Base-by-base conservation (phyloP, 2,329 filamentous ascomycete species). In the Calonectria montana region DNA sequence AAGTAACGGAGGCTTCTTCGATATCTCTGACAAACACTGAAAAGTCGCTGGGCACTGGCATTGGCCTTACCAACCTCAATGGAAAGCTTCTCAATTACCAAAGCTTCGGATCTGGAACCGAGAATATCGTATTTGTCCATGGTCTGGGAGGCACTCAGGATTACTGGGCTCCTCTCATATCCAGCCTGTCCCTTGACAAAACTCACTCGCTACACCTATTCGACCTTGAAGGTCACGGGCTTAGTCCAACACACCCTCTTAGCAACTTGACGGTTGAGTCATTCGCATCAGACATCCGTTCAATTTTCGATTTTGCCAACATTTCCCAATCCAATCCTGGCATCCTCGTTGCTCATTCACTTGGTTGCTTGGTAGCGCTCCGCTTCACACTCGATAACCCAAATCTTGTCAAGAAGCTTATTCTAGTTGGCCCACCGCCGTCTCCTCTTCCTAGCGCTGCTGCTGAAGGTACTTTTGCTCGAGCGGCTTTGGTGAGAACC, bases 211-310 rank as follows among this genome's bases (percentile, higher is more conserved):
- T 84, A 13, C 84, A 88, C 71, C 76, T 88, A 0, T 86, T 86
- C 67, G 89, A 91, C 72, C 80, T 91, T 2, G 89, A 91, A 78
- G 89, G 89, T 3, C 88, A 90, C 70, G 89, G 89, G 0, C 81
- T 88, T 4, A 88, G 87, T 1, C 88, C 88, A 0, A 89, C 88
- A 0, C 84, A 83, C 8, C 84, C 88, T 0, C 78, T 84, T 2
- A 85, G 82, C 59, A 74, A 72, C 1, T 66, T 88, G 10, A 84
- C 80, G 8, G 84, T 91, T 41, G 75, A 79, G 0, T 86, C 84
- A 0, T 84, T 87, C 50, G 84, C 85, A 0, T 69, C 71, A 0
- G 87, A 89, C 67, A 75, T 89, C 1, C 67, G 77, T 5, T 80
- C 79, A 1, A 48, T 89, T 1, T 83, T 86, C 67, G 63, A 81